phyloP scores from a whole-genome alignment of 2,329 filamentous ascomycete genomes.

The Helotiales sp. region DNA sequence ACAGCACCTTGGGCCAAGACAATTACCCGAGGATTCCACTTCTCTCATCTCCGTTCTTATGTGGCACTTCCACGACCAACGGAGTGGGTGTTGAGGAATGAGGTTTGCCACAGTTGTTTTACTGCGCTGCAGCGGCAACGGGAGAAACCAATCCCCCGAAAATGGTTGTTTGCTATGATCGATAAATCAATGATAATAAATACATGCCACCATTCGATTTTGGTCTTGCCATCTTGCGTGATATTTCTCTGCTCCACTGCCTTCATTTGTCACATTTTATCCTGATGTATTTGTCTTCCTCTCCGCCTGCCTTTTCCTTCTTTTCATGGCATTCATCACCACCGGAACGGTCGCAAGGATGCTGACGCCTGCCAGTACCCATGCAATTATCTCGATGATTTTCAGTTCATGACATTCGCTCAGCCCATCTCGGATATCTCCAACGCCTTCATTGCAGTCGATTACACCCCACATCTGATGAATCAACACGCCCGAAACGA shows the following conservation, averaged over 20 bases:
- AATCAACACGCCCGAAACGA: constrained; percentile 30
- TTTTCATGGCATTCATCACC: constrained; percentile 30
- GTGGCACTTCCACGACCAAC: not conserved
- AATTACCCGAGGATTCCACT: not conserved
- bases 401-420: constrained; percentile 32
- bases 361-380: constrained; percentile 25
- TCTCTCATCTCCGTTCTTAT: not conserved
- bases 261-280: not conserved
- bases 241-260: not conserved
- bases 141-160: not conserved
- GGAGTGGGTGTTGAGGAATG: not conserved
- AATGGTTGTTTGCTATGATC: not conserved
- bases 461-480: constrained; percentile 31
- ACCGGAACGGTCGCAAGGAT: constrained; percentile 24
- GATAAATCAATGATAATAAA: not conserved
- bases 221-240: not conserved
- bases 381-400: constrained; percentile 32
- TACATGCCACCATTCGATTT: not conserved
- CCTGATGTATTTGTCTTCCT: constrained; percentile 24
- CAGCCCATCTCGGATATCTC: constrained; percentile 27
- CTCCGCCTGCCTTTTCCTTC: constrained; percentile 21
- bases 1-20: constrained; percentile 3
- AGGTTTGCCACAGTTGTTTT: not conserved
- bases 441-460: constrained; percentile 26
- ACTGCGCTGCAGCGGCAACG: not conserved